phyloP scores from a whole-genome alignment of 139 green algal genomes.

The Trebouxia sp. region DNA sequence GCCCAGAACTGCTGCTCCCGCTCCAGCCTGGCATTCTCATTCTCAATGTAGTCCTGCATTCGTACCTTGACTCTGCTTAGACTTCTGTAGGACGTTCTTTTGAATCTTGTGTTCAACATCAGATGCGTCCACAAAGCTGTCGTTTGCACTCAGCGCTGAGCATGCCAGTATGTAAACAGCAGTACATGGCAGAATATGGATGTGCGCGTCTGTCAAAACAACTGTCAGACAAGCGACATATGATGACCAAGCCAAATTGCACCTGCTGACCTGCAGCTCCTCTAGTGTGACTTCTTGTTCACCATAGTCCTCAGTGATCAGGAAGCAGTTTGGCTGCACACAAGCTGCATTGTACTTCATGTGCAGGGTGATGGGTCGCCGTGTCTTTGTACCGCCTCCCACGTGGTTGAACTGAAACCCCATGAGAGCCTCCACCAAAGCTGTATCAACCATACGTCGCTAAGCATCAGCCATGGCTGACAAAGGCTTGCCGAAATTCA shows the following conservation, averaged over 20 bases:
- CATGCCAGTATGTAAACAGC: too few species aligned
- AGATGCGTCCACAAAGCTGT: too few species aligned
- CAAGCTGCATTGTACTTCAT: conserved; percentile 95
- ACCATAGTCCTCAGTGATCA: conserved; percentile 81
- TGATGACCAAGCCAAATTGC: neutral
- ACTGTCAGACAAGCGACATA: too few species aligned
- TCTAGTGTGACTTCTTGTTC: conserved; percentile 84
- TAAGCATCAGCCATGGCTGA: neutral
- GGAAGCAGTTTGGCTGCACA: conserved; percentile 83
- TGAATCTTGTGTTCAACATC: too few species aligned
- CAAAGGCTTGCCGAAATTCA: neutral
- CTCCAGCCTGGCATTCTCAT: conserved; percentile 87
- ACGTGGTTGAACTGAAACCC: conserved; percentile 99
- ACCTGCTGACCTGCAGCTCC: conserved; percentile 80
- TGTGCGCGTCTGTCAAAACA: too few species aligned
- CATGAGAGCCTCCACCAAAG: conserved; percentile 95
- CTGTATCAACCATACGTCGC: conserved; percentile 50
- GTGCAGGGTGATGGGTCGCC: conserved; percentile 92
- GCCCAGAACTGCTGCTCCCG: conserved; percentile 85
- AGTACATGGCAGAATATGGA: too few species aligned
- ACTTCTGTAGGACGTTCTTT: too few species aligned
- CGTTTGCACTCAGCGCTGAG: too few species aligned
- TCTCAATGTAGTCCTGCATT: conserved; percentile 86
- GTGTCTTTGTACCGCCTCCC: conserved; percentile 94
- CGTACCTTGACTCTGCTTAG: neutral